Evolutionary conservation across 257 asterid genomes (phyloP).

Genomic region (Vinca minor): DNA sequence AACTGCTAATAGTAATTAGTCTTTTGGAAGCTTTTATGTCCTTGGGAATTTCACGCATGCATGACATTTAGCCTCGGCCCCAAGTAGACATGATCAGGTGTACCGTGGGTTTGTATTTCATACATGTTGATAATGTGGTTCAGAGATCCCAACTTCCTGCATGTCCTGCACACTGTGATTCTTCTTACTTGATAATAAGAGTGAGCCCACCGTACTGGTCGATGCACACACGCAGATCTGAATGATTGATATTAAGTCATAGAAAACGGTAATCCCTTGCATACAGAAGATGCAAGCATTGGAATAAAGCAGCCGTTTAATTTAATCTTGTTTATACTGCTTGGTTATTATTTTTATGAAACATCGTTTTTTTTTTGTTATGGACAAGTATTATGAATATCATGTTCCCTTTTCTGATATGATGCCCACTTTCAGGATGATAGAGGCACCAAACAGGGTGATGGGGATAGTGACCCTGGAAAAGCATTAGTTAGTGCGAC

Average conservation of each 20-base stretch:
- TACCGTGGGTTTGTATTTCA: not conserved
- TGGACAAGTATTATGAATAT: too few species aligned
- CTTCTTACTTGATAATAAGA: too few species aligned
- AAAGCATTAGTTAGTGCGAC: constrained; percentile 18
- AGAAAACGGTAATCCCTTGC: too few species aligned
- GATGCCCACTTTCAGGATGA: constrained; percentile 20
- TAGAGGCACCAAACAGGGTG: constrained; percentile 9
- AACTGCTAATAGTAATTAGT: not conserved
- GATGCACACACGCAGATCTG: too few species aligned
- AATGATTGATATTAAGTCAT: too few species aligned
- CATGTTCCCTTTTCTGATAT: too few species aligned
- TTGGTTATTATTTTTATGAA: not conserved
- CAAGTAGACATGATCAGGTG: not conserved
- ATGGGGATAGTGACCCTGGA: constrained; percentile 23
- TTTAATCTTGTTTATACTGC: not conserved
- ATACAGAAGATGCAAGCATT: too few species aligned
- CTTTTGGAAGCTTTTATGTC: not conserved
- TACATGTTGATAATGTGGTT: not conserved
- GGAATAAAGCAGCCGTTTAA: not conserved
- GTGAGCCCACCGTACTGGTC: too few species aligned
- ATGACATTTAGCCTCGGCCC: not conserved
- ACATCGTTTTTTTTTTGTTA: too few species aligned
- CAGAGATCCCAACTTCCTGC: not conserved
- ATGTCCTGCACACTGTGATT: not conserved
- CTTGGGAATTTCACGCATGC: not conserved